phyloP scores from a whole-genome alignment of 2,329 filamentous ascomycete genomes.

The Aspergillus fructus region DNA sequence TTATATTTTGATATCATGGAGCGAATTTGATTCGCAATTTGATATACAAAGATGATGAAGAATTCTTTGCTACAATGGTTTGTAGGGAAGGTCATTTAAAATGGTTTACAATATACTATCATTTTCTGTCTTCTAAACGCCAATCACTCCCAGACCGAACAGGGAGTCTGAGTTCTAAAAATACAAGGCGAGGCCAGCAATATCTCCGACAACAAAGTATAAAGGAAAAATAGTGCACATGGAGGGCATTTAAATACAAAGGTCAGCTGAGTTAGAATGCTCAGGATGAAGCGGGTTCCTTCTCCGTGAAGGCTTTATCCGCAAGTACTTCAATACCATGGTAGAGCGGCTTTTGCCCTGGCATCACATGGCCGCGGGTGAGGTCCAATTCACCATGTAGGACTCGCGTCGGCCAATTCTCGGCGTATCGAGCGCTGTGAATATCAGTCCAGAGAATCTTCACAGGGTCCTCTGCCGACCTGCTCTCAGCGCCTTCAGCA shows the following conservation, averaged over 20 bases:
- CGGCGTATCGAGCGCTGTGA: constrained; percentile 43
- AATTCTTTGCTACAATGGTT: background rate
- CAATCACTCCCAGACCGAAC: constrained; percentile 14
- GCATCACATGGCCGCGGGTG: constrained; percentile 36
- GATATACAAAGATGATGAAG: background rate
- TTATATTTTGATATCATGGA: constrained; percentile 17
- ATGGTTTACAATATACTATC: background rate
- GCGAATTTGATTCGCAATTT: constrained; percentile 15
- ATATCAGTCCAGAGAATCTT: constrained; percentile 49
- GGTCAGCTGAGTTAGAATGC: background rate
- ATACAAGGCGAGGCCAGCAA: constrained; percentile 20
- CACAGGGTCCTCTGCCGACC: constrained; percentile 29
- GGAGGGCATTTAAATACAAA: constrained; percentile 3
- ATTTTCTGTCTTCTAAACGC: constrained; percentile 19
- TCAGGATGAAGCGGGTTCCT: constrained; percentile 12
- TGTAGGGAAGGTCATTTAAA: background rate
- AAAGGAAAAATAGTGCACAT: constrained; percentile 16
- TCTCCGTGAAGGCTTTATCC: constrained; percentile 26
- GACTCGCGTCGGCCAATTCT: constrained; percentile 44
- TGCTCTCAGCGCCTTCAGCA: constrained; percentile 4
- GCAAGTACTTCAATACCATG: constrained; percentile 24
- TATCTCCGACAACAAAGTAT: background rate
- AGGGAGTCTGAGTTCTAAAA: constrained; percentile 19
- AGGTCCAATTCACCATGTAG: constrained; percentile 43
- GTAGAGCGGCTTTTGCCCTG: constrained; percentile 26